Evolutionary conservation across 2,329 filamentous ascomycete species (phyloP).

Genomic region (Aspergillus bombycis): DNA sequence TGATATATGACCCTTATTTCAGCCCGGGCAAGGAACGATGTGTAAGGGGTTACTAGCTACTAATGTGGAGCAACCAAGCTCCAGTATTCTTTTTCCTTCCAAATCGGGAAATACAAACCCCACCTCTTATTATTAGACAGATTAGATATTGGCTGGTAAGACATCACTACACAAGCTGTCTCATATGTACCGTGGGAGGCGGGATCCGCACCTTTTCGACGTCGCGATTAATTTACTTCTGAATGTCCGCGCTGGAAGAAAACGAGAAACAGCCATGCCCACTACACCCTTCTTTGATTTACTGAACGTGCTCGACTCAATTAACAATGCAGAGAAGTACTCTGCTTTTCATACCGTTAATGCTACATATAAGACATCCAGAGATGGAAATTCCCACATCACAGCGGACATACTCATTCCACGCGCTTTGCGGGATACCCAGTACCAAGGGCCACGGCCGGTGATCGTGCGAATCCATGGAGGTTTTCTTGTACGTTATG

Average conservation of each 20-base stretch:
- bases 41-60: too few relatives aligned
- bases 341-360: background rate
- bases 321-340: background rate
- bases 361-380: background rate
- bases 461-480: slow-evolving; percentile 5
- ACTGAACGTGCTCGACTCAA: background rate
- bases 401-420: slow-evolving; percentile 1
- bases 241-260: background rate
- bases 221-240: background rate
- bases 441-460: background rate
- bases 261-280: background rate
- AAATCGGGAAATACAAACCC: background rate
- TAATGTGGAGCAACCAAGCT: background rate
- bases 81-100: background rate
- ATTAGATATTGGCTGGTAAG: background rate
- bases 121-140: too few relatives aligned
- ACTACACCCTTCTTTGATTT: background rate
- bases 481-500: background rate
- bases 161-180: too few relatives aligned
- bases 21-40: background rate
- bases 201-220: background rate
- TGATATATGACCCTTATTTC: background rate
- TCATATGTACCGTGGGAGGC: background rate
- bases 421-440: background rate
- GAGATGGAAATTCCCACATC: background rate